Evolutionary conservation across 257 asterid genomes (phyloP).

Genomic region (Ajuga chamaepitys): DNA sequence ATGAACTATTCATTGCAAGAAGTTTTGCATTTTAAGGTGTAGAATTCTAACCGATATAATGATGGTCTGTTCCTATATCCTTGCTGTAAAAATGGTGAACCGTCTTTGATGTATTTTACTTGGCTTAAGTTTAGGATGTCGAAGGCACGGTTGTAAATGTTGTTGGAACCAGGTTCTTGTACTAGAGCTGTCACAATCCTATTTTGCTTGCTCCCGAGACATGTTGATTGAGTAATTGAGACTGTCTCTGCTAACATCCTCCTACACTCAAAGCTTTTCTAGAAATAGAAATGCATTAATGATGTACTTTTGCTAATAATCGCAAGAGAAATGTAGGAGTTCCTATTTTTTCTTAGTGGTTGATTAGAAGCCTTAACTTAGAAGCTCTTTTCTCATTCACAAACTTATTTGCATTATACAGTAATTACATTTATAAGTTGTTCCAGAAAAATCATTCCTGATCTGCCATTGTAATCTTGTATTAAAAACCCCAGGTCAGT

Average conservation of each 20-base stretch:
- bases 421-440: too few species aligned
- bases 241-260: neutral
- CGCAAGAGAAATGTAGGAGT: neutral
- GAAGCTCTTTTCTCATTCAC: too few species aligned
- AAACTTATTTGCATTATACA: too few species aligned
- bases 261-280: neutral
- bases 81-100: neutral
- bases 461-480: too few species aligned
- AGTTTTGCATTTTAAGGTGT: constrained; percentile 1
- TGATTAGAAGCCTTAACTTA: too few species aligned
- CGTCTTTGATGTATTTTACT: neutral
- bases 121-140: constrained; percentile 2
- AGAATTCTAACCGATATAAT: neutral
- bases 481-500: too few species aligned
- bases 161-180: neutral
- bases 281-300: neutral
- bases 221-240: neutral
- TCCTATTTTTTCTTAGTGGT: too few species aligned
- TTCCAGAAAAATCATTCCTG: too few species aligned
- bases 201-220: neutral
- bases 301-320: neutral
- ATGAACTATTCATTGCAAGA: neutral
- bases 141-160: constrained; percentile 1
- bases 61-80: neutral
- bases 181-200: neutral